Evolutionary conservation across 345 rosid species (phyloP), one percentile per base, ranked within the genome.

Genomic region (Eucalyptus urophylla): DNA sequence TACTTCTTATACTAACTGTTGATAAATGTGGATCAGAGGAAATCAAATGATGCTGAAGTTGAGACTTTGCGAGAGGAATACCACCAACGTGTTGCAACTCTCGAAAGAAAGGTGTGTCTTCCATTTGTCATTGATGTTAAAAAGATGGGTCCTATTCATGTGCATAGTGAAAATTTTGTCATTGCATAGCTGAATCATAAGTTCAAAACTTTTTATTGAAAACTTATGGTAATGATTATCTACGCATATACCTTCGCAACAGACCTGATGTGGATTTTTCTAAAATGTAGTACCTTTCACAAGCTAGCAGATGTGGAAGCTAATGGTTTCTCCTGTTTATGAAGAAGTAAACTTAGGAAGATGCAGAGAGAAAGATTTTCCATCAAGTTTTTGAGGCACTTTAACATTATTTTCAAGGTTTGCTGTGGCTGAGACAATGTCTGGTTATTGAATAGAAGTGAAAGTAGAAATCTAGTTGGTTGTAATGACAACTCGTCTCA

Each of bases 11-110:
- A 11, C 27, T 90, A 89, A 92, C 80, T 49, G 40, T 89, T 88
- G 65, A 91, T 90, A 81, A 86, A 88, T 90, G 83, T 94, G 92
- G 67, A 89, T 90, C 97, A 97, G 99, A 95, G 96, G 91, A 97
- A 96, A 94, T 92, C 99, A 87, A 95, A 87, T 89, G 99, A 96
- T 65, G 99, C 98, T 11, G 99, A 98, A 94, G 92, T 98, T 85
- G 99, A 98, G 92, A 95, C 99, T 88, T 92, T 98, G 94, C 94
- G 98, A 89, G 99, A 97, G 94, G 99, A 97, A 94, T 97, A 96
- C 92, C 99, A 97, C 94, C 99, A 98, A 93, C 95, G 99, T 93
- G 96, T 97, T 94, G 95, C 98, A 76, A 93, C 95, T 87, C 97
- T 98, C 86, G 99, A 98, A 94, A 97, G 99, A 89, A 97, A 96